Evolutionary conservation across 2,329 filamentous ascomycete genomes (phyloP).

Genomic region (Fusarium beomiforme): DNA sequence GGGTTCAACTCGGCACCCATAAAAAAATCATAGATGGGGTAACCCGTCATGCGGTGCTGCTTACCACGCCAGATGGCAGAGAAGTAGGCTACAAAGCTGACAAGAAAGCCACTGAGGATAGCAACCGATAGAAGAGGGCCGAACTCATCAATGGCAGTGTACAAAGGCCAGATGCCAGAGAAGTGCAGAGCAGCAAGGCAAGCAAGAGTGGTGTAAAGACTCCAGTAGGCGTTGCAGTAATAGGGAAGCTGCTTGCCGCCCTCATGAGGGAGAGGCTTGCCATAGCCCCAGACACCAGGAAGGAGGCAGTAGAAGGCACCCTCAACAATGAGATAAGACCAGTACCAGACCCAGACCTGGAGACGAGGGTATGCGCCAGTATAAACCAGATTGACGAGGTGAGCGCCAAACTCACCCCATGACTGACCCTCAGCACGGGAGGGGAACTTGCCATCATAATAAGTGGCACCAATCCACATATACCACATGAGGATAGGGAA

Average conservation of each 20-base stretch:
- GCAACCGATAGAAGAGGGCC: conserved; percentile 92
- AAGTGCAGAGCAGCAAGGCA: conserved; percentile 79
- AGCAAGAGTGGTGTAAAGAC: conserved; percentile 86
- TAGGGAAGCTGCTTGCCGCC: conserved; percentile 89
- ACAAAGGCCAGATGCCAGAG: conserved; percentile 85
- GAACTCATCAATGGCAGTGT: conserved; percentile 94
- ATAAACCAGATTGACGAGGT: conserved; percentile 79
- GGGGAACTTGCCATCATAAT: conserved; percentile 88
- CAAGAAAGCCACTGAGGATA: conserved; percentile 88
- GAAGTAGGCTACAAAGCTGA: conserved; percentile 85
- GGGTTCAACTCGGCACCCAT: conserved; percentile 93
- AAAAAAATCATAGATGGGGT: conserved; percentile 89
- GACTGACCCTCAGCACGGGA: conserved; percentile 72
- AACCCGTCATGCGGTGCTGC: conserved; percentile 92
- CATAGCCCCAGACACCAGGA: conserved; percentile 87
- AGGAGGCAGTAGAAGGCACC: conserved; percentile 83
- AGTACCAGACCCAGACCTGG: conserved; percentile 93
- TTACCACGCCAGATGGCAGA: conserved; percentile 83
- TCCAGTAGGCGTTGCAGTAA: conserved; percentile 91
- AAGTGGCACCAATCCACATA: conserved; percentile 97
- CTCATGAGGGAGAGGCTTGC: conserved; percentile 85
- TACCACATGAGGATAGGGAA: conserved; percentile 99
- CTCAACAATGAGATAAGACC: conserved; percentile 90
- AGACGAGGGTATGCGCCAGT: conserved; percentile 84
- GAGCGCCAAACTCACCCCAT: conserved; percentile 74